Evolutionary conservation across 306 rosid species (phyloP).

Genomic region (Prosopis cineraria): DNA sequence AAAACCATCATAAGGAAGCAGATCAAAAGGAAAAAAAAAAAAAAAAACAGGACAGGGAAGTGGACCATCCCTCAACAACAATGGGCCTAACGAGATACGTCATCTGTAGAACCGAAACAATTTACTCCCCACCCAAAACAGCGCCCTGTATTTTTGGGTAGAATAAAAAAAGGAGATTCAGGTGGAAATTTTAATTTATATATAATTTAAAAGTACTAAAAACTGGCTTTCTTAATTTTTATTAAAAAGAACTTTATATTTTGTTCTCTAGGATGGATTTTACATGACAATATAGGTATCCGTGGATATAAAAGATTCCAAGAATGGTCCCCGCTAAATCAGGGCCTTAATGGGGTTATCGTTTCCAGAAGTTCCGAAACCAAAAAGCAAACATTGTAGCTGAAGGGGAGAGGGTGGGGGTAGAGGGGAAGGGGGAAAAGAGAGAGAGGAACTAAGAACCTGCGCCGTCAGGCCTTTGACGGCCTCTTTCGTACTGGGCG

Average conservation of each 20-base stretch:
- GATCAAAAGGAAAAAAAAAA: no score
- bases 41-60: slow-evolving; percentile 6
- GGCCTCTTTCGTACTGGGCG: slow-evolving; percentile 93
- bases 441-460: slow-evolving; percentile 52
- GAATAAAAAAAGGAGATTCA: no score
- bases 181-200: not conserved
- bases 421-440: slow-evolving; percentile 20
- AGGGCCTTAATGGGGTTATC: slow-evolving; percentile 24
- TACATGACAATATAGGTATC: not conserved
- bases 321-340: slow-evolving; percentile 58
- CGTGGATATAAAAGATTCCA: slow-evolving; percentile 41
- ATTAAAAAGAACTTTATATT: not conserved
- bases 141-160: not conserved
- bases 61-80: slow-evolving; percentile 39
- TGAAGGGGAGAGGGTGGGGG: slow-evolving; percentile 27
- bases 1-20: slow-evolving; percentile 16
- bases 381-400: slow-evolving; percentile 44
- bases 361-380: slow-evolving; percentile 46
- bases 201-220: not conserved
- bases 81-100: slow-evolving; percentile 32
- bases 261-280: not conserved
- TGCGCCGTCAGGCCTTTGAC: slow-evolving; percentile 92
- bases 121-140: slow-evolving; percentile 19
- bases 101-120: slow-evolving; percentile 36
- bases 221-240: not conserved